Conservation (phyloP, 2,329 filamentous ascomycete genomes). For the Cladorrhinum sp. region DNA sequence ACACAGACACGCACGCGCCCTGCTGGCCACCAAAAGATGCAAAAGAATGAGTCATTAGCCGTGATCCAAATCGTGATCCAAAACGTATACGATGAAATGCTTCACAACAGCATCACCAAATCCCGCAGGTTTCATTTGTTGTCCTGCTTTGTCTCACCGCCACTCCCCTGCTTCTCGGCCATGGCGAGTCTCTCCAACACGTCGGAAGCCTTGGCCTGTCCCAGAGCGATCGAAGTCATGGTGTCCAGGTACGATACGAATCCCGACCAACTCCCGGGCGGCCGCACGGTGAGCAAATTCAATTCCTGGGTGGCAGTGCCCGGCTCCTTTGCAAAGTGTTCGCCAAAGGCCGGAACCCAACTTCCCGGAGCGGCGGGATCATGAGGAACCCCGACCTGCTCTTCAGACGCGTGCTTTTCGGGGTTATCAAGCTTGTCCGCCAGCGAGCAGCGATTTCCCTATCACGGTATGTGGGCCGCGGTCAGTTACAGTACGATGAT, state of each 20-base stretch:
- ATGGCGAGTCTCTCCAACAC: slow-evolving; percentile 1
- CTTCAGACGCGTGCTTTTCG: neutral
- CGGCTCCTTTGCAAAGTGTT: neutral
- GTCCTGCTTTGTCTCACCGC: neutral
- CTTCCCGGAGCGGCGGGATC: neutral
- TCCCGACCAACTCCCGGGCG: neutral
- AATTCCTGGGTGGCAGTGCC: neutral
- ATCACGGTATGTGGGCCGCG: neutral
- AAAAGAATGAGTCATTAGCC: no score
- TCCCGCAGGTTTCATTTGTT: neutral
- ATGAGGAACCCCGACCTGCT: neutral
- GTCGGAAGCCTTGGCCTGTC: neutral
- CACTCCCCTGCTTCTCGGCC: neutral
- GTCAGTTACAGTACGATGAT: neutral
- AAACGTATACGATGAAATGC: no score
- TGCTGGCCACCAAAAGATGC: no score
- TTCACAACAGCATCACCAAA: no score
- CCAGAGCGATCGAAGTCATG: slow-evolving; percentile 1
- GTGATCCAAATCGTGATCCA: no score
- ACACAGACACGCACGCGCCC: no score
- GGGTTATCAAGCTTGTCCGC: neutral
- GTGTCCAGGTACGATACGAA: neutral
- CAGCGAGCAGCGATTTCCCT: neutral
- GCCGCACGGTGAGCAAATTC: slow-evolving; percentile 1
- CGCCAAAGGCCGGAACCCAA: neutral